Base-by-base conservation (phyloP, 371 early-diverging fungal species). In the Mortierella sp. region DNA sequence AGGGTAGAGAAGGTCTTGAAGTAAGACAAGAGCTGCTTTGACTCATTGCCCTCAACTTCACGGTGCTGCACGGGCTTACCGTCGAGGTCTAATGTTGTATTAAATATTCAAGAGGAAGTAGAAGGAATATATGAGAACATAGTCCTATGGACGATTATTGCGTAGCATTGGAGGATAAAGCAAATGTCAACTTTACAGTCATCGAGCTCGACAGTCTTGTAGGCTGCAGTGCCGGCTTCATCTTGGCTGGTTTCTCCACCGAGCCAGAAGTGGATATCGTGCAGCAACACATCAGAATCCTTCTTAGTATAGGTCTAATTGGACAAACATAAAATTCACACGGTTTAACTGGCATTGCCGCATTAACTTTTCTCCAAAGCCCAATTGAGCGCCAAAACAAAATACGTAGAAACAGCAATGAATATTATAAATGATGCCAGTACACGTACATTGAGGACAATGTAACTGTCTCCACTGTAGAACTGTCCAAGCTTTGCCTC, bases 141-240 rank as follows among this genome's bases (percentile, higher is more conserved):
- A 26, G 8, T 28, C 29, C 2, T 55, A 7, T 55, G 28, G 17
- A 26, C 26, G 5, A 13, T 22, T 10, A 32, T 5, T 17, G n/a
- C 2, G 19, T 34, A 22, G 15, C 15, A 9, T 17, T 4, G 9
- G 9, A 10, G n/a, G 3, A 42, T 0, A 23, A 26, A 26, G 42
- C 2, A 28, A 8, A 40, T n/a, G 6, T 13, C 8, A 37, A 37
- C 86, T 81, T 3, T 87, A 92, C 91, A 93, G 69, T 93, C 93
- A 84, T 96, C 95, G 12, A 96, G 83, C 82, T 96, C 94, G 12
- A 96, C 95, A 0, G 96, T 93, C 83, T 96, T 96, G 88, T 95
- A 96, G 5, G 96, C 96, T 13, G 95, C 96, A 19, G 94, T 94
- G 35, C 96, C 96, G 53, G 94, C 93, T 77, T 94, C 95, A 76